Evolutionary conservation across 768 basidiomycete genomes (phyloP).

Genomic region (Naematelia encephala): DNA sequence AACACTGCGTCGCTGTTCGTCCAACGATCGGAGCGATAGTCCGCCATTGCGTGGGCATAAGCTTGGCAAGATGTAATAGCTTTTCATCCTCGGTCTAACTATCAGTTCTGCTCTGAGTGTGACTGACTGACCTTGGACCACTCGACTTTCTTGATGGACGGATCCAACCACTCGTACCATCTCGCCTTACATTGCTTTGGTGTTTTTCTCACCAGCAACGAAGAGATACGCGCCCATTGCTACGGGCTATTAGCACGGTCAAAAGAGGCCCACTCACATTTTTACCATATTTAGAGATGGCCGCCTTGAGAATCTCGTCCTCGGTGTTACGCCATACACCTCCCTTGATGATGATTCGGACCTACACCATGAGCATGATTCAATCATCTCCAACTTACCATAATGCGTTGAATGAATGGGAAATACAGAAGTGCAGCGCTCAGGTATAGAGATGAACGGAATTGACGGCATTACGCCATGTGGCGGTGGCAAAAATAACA

Average conservation of each 20-base stretch:
- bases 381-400: background rate
- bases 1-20: constrained; percentile 92
- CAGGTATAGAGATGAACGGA: too few species aligned
- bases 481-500: background rate
- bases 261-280: constrained; percentile 39
- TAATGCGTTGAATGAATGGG: background rate
- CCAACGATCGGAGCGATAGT: constrained; percentile 98
- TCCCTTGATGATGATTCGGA: constrained; percentile 52
- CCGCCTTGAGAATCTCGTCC: constrained; percentile 98
- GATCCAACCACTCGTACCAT: constrained; percentile 99
- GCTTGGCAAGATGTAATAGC: constrained; percentile 90
- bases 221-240: constrained; percentile 90
- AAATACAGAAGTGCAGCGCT: background rate
- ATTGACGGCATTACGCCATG: background rate
- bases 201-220: constrained; percentile 93
- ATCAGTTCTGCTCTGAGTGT: constrained; percentile 3
- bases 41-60: constrained; percentile 99
- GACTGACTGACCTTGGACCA: constrained; percentile 82
- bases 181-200: constrained; percentile 93
- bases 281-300: constrained; percentile 62
- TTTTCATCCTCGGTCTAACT: constrained; percentile 94
- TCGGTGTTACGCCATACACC: constrained; percentile 52
- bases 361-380: constrained; percentile 21
- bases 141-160: constrained; percentile 98
- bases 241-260: constrained; percentile 2